A percentile compares a stretch with the other conserved stretches of the same genome.
These are phyloP conservation scores for Magnolia officinalis DNA, from an alignment of 164 flowering plant genomes.

Conservation along the genomic window DNA sequence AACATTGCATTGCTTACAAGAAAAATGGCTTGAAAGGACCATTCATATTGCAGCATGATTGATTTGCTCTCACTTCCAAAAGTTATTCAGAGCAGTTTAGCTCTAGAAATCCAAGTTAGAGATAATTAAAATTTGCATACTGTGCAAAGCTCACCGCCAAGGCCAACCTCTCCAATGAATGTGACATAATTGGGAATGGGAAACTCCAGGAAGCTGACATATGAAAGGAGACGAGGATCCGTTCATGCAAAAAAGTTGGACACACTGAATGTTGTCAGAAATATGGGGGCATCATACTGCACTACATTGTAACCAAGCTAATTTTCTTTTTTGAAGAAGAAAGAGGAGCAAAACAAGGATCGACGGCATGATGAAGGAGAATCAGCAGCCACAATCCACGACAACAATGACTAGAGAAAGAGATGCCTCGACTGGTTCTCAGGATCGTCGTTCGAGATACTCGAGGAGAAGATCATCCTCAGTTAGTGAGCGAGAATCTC, in stretches of 20 bases:
- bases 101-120: background rate
- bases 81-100: background rate
- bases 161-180: constrained; percentile 94
- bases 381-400: too few relatives aligned
- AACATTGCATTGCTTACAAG: too few relatives aligned
- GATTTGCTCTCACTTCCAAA: background rate
- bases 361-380: too few relatives aligned
- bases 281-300: background rate
- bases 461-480: too few relatives aligned
- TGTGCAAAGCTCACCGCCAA: constrained; percentile 87
- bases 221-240: background rate
- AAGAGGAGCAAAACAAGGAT: too few relatives aligned
- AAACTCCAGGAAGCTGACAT: constrained; percentile 70
- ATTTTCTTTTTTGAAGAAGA: too few relatives aligned
- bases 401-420: too few relatives aligned
- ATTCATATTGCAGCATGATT: background rate
- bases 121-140: constrained; percentile 33
- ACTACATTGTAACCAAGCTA: background rate
- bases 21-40: background rate
- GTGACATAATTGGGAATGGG: constrained; percentile 75
- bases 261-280: background rate
- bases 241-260: background rate
- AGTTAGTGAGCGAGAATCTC: too few relatives aligned
- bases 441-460: too few relatives aligned
- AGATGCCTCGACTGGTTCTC: too few relatives aligned